phyloP scores from a whole-genome alignment of 768 basidiomycete genomes.

The Dendrothele bispora region DNA sequence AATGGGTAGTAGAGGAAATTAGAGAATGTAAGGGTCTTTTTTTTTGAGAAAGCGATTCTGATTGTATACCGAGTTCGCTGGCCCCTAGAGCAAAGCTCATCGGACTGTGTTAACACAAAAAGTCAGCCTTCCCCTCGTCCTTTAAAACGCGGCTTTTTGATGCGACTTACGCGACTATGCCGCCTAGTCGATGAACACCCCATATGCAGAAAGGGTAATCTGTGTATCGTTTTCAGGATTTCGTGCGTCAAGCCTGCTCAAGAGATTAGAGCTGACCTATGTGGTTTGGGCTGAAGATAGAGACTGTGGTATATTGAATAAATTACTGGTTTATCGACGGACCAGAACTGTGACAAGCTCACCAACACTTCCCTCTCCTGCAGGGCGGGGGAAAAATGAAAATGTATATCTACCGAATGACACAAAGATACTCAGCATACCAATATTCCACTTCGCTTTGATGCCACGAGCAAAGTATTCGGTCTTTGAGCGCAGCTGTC shows the following conservation, averaged over 20 bases:
- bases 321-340: not conserved
- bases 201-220: slow-evolving; percentile 38
- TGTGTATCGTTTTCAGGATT: slow-evolving; percentile 12
- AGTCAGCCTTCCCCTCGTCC: too few species aligned
- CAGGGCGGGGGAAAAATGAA: not conserved
- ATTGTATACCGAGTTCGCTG: slow-evolving; percentile 15
- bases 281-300: slow-evolving; percentile 43
- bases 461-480: slow-evolving; percentile 34
- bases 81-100: slow-evolving; percentile 17
- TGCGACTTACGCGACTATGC: slow-evolving; percentile 36
- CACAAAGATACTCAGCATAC: slow-evolving; percentile 16
- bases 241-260: not conserved
- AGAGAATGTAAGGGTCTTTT: too few species aligned
- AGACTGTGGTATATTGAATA: slow-evolving; percentile 25
- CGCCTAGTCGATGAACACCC: slow-evolving; percentile 42
- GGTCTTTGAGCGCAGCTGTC: slow-evolving; percentile 34
- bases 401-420: not conserved
- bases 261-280: slow-evolving; percentile 30
- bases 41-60: too few species aligned
- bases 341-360: slow-evolving; percentile 10
- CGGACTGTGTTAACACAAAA: too few species aligned
- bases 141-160: too few species aligned
- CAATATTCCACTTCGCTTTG: slow-evolving; percentile 24
- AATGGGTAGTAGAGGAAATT: too few species aligned
- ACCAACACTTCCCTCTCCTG: slow-evolving; percentile 40